Conservation (phyloP, 352 stramenopile species). For the Phytophthora kernoviae region DNA sequence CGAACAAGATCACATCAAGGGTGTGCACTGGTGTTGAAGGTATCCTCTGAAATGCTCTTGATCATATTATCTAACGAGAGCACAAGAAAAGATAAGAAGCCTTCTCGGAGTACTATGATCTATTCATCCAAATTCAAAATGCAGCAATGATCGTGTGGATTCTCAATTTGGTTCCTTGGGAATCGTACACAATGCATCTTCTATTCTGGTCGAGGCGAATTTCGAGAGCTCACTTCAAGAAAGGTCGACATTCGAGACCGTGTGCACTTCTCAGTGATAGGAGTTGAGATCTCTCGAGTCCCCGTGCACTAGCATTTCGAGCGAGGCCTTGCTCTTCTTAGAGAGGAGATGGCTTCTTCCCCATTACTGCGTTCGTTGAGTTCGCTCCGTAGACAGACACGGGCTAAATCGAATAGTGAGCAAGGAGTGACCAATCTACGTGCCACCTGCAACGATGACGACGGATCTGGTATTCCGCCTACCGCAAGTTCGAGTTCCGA, state of each 20-base stretch:
- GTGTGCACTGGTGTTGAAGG: too few species aligned
- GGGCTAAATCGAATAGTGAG: background rate
- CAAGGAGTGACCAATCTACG: background rate
- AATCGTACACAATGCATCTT: background rate
- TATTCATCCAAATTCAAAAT: too few species aligned
- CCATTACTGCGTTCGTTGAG: background rate
- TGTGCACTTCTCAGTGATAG: background rate
- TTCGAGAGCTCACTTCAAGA: constrained; percentile 1
- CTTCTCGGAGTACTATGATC: too few species aligned
- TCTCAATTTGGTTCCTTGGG: too few species aligned
- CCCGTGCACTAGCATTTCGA: background rate
- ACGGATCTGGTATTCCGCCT: background rate
- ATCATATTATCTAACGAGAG: too few species aligned
- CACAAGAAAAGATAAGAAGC: too few species aligned
- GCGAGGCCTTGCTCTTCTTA: background rate
- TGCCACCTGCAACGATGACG: background rate
- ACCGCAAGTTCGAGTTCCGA: constrained; percentile 19
- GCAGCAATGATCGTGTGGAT: too few species aligned
- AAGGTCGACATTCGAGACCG: background rate
- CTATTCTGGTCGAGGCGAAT: background rate
- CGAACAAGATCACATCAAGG: too few species aligned
- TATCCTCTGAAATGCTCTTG: too few species aligned
- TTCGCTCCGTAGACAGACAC: background rate
- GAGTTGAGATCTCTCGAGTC: background rate
- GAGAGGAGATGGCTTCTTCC: background rate